phyloP scores from a whole-genome alignment of 176 grass and related monocot genomes.

The Ampelocalamus luodianensis region DNA sequence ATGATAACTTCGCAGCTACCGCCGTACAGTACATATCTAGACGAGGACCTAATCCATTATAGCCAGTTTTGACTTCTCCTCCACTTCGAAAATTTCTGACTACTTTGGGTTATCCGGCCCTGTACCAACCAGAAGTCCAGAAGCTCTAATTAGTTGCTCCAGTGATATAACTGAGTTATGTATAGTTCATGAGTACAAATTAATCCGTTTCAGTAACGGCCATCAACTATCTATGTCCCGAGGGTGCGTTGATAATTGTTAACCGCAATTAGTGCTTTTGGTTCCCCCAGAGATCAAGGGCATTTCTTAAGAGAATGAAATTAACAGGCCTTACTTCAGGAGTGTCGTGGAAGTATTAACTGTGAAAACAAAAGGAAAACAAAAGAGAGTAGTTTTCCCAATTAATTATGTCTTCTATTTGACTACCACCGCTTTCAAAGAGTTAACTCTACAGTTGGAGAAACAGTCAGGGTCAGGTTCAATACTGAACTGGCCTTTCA shows the following conservation, averaged over 20 bases:
- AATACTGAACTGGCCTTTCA: slow-evolving; percentile 9
- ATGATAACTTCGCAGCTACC: slow-evolving; percentile 39
- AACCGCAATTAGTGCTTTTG: too few relatives aligned
- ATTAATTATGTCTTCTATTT: not conserved
- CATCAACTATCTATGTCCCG: too few relatives aligned
- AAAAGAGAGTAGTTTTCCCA: not conserved
- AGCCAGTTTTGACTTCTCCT: not conserved
- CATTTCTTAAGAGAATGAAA: too few relatives aligned
- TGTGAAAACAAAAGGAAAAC: too few relatives aligned
- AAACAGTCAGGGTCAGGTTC: not conserved
- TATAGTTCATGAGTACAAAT: too few relatives aligned
- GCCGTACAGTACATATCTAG: not conserved
- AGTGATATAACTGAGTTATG: too few relatives aligned
- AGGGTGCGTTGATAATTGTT: too few relatives aligned
- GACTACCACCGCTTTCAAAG: not conserved
- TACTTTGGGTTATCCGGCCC: not conserved
- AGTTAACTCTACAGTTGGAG: not conserved
- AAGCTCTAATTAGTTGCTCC: too few relatives aligned
- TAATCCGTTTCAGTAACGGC: too few relatives aligned
- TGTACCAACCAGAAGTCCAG: not conserved
- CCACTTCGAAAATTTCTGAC: not conserved
- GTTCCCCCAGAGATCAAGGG: too few relatives aligned
- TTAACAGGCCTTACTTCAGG: too few relatives aligned
- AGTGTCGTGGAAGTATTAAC: too few relatives aligned
- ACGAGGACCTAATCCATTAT: not conserved